Evolutionary conservation across 768 basidiomycete species (phyloP), one percentile per base, ranked within the genome.

Genomic region (Lactarius hengduanensis): DNA sequence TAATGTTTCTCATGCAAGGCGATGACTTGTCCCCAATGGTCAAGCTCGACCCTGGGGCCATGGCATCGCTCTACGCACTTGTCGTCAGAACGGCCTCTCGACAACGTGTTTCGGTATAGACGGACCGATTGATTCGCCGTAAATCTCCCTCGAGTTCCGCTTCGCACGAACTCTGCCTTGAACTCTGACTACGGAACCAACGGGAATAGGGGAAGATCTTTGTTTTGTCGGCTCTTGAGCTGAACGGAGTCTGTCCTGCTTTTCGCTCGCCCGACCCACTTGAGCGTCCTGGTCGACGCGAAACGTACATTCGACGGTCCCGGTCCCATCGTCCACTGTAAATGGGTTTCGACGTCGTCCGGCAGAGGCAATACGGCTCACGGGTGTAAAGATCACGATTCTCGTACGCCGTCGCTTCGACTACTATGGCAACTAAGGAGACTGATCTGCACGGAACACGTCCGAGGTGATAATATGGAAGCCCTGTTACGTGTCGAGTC

Each of bases 281-380:
- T 53, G 59, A 15, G 30, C 40, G 34, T 45, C 41, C 41, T 63
- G 53, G 4, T 59, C 57, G 26, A 18, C 9, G 6, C 77, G 78
- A 72, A 85, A 81, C 3, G 78, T 72, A 71, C 91, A 92, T 56
- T 92, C 90, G 30, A 93, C 80, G 4, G 88, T 85, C 34, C 78
- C 85, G 1, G 90, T 89, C 6, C 90, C 89, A 70, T 93, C 91
- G 72, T 93, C 91, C 65, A 92, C 89, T 92, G 60, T 34, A 7
- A 22, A 57, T 16, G 57, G 68, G 59, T 16, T 55, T 20, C 4
- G 64, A n/a, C n/a, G 38, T 50, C 63, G 64, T 47, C 15, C 26
- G 56, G 22, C 40, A 9, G 38, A 56, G 6, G 38, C 41, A 4
- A 53, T 50, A 11, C 13, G 56, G 30, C 81, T 69, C 68, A 89